Conservation (phyloP, 2,329 filamentous ascomycete genomes). For the Exophiala bonariae region DNA sequence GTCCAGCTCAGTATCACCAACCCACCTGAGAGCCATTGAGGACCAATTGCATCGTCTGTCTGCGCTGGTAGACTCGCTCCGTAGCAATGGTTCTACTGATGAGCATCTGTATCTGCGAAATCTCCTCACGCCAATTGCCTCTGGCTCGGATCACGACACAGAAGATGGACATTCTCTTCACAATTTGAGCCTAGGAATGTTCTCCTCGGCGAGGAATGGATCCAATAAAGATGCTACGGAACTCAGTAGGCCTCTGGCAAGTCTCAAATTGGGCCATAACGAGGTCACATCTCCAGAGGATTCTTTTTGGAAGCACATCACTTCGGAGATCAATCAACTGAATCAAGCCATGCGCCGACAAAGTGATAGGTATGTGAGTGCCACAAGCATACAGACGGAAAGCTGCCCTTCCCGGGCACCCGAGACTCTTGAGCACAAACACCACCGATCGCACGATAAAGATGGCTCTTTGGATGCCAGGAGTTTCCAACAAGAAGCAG, state of each 20-base stretch:
- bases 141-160: slow-evolving; percentile 12
- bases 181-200: slow-evolving; percentile 37
- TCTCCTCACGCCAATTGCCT: slow-evolving; percentile 15
- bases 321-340: slow-evolving; percentile 23
- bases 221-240: slow-evolving; percentile 9
- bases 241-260: slow-evolving; percentile 17
- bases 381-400: slow-evolving; percentile 15
- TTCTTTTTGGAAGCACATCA: slow-evolving; percentile 21
- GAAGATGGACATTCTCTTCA: slow-evolving; percentile 40
- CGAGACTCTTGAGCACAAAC: background rate
- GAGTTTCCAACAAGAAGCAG: slow-evolving; percentile 20
- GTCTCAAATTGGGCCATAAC: slow-evolving; percentile 11
- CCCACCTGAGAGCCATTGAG: slow-evolving; percentile 40
- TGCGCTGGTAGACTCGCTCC: slow-evolving; percentile 45
- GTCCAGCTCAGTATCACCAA: slow-evolving; percentile 29
- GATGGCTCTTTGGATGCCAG: slow-evolving; percentile 14
- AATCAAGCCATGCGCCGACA: slow-evolving; percentile 30
- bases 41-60: slow-evolving; percentile 45
- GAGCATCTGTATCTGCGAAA: slow-evolving; percentile 4
- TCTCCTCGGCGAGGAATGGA: slow-evolving; percentile 4
- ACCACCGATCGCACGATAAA: slow-evolving; percentile 1
- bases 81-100: slow-evolving; percentile 27
- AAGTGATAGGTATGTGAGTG: slow-evolving; percentile 9
- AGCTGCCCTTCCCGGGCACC: slow-evolving; percentile 6
- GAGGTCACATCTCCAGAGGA: slow-evolving; percentile 4